phyloP scores from a whole-genome alignment of 768 basidiomycete species.

The Lentinula lateritia region DNA sequence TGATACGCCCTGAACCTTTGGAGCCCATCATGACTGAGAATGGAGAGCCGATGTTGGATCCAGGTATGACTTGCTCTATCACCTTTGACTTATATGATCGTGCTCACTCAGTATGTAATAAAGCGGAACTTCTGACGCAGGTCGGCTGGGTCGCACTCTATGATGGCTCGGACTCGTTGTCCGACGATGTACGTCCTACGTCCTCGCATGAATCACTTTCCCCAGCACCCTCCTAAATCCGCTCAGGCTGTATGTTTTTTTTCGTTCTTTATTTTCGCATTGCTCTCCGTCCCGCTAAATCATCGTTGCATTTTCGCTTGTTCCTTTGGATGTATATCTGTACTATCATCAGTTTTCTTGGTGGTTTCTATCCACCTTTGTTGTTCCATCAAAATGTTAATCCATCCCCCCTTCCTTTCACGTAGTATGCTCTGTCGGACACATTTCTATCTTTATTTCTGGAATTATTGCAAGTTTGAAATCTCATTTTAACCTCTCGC shows the following conservation, averaged over 20 bases:
- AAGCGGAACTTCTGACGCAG: constrained; percentile 62
- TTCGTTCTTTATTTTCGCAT: neutral
- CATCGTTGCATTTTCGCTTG: neutral
- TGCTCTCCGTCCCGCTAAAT: neutral
- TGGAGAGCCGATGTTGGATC: constrained; percentile 62
- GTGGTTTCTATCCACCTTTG: neutral
- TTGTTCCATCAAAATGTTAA: neutral
- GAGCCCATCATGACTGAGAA: constrained; percentile 59
- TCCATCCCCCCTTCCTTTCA: too few species aligned
- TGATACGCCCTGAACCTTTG: constrained; percentile 37
- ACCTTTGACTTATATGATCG: constrained; percentile 6
- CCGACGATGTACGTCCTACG: neutral
- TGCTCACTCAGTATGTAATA: neutral
- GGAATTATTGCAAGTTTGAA: too few species aligned
- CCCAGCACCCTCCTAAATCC: neutral
- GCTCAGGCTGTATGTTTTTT: neutral
- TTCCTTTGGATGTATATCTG: neutral
- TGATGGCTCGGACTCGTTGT: neutral
- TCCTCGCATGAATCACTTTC: constrained; percentile 5
- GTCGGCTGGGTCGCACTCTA: constrained; percentile 24
- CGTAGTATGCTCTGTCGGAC: too few species aligned
- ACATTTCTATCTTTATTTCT: too few species aligned
- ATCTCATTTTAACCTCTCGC: too few species aligned
- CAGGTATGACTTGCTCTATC: constrained; percentile 41
- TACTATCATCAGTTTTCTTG: neutral